These are phyloP conservation scores for Phytophthora citricola DNA, from an alignment of 352 stramenopile genomes.

Conservation along the genomic window DNA sequence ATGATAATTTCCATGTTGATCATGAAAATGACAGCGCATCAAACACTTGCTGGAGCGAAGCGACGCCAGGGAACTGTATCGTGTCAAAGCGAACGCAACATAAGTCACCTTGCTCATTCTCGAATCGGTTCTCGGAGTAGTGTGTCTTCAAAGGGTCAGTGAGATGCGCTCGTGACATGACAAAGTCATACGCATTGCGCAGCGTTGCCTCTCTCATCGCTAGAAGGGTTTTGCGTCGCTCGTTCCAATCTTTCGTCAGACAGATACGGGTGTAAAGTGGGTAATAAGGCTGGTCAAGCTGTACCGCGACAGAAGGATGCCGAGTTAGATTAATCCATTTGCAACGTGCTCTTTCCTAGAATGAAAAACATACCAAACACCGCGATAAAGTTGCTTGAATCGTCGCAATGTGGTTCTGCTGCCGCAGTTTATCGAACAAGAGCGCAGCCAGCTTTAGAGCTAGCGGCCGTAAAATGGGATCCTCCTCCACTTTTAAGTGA, in stretches of 20 bases:
- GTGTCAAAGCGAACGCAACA: conserved; percentile 42
- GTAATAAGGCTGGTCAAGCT: conserved; percentile 29
- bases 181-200: conserved; percentile 30
- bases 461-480: conserved; percentile 21
- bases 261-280: conserved; percentile 38
- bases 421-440: conserved; percentile 15
- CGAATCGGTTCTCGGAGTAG: conserved; percentile 36
- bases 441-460: conserved; percentile 16
- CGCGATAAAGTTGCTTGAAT: conserved; percentile 24
- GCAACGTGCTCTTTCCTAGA: background rate
- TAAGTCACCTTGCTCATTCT: conserved; percentile 36
- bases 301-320: background rate
- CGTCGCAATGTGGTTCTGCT: conserved; percentile 26
- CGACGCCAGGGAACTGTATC: conserved; percentile 31
- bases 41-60: conserved; percentile 41
- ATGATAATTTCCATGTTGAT: conserved; percentile 52
- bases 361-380: conserved; percentile 15
- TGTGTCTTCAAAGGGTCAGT: conserved; percentile 23
- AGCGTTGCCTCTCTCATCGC: conserved; percentile 28
- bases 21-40: conserved; percentile 40
- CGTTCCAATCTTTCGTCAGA: conserved; percentile 29
- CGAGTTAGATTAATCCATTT: conserved; percentile 4
- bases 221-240: conserved; percentile 26
- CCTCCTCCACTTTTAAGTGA: conserved; percentile 13
- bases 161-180: conserved; percentile 19